Base-by-base conservation (phyloP, 306 rosid genomes). In the Myrica gale region DNA sequence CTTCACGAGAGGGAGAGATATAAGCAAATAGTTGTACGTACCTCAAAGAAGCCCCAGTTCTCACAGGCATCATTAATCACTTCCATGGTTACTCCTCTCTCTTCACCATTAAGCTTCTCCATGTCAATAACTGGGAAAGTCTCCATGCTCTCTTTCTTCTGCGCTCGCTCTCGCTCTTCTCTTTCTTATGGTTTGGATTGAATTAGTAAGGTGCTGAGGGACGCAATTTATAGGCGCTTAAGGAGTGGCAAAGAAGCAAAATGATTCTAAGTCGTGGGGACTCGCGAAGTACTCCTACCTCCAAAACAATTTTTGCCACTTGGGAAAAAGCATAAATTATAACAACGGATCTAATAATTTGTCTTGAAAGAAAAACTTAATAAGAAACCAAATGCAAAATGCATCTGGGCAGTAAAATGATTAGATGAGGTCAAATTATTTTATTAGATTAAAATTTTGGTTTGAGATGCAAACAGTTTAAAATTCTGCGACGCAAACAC, bases 21-120 rank as follows among this genome's bases (percentile, higher is more conserved):
- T 10, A 8, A 43, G 21, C 26, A 26, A 56, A n/a, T 71, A 65
- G 20, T 6, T 9, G 1, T 32, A 41, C 51, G 63, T 78, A 92
- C 99, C 99, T 96, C 98, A 75, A 96, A 88, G 90, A 96, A 96
- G 37, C 99, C 99, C 99, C 99, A 96, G 77, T 89, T 92, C 79
- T 88, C 96, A 74, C 99, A 96, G 19, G 99, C 99, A 63, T 92
- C 96, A 69, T 90, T 83, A 7, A 96, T 88, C 65, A 23, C 9
- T 42, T 87, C 90, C 99, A 96, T 87, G 83, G 88, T 82, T 55
- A 84, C 13, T 43, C 0, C 81, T 84, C 93, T 90, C 78, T 85
- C 87, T 60, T 89, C 87, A 4, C 93, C 88, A 74, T 86, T 82
- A 23, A 96, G 89, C 45, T 86, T 91, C 58, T 79, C 84, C 92